A percentile compares a stretch with the other conserved stretches of the same genome.
These are phyloP conservation scores for Gomphus bonarii DNA, from an alignment of 1,284 basidiomycete species.

Conservation along the genomic window DNA sequence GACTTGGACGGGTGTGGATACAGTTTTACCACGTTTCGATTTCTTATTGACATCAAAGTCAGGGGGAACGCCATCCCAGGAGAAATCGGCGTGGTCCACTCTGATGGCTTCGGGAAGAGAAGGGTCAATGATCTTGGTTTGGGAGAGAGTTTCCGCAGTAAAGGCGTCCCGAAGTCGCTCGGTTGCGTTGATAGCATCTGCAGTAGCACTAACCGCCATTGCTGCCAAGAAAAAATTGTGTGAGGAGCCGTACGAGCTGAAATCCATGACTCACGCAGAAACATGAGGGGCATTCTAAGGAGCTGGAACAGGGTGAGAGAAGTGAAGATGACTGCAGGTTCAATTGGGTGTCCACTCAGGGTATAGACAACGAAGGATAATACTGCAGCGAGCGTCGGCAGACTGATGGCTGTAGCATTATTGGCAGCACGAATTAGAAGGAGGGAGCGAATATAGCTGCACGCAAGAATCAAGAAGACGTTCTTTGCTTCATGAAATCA, in stretches of 20 bases:
- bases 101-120: slow-evolving; percentile 49
- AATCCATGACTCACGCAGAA: slow-evolving; percentile 41
- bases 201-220: slow-evolving; percentile 62
- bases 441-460: slow-evolving; percentile 62
- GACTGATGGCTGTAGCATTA: slow-evolving; percentile 54
- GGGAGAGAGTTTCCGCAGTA: slow-evolving; percentile 64
- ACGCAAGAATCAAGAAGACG: slow-evolving; percentile 3
- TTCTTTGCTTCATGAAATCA: not conserved
- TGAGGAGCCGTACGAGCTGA: slow-evolving; percentile 18
- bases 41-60: slow-evolving; percentile 30
- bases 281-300: slow-evolving; percentile 65
- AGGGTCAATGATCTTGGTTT: slow-evolving; percentile 34
- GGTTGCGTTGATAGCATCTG: slow-evolving; percentile 73
- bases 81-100: slow-evolving; percentile 62
- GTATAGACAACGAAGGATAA: slow-evolving; percentile 81
- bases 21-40: slow-evolving; percentile 20
- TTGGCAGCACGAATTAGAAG: slow-evolving; percentile 66
- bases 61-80: slow-evolving; percentile 74
- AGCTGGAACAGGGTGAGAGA: slow-evolving; percentile 78
- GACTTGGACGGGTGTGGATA: slow-evolving; percentile 10
- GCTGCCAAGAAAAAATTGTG: slow-evolving; percentile 32
- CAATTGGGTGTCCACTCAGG: slow-evolving; percentile 53
- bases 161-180: slow-evolving; percentile 61
- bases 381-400: slow-evolving; percentile 78
- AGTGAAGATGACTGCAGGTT: slow-evolving; percentile 69